Conservation (phyloP, 2,329 filamentous ascomycete species). For the Ustulina deusta region DNA sequence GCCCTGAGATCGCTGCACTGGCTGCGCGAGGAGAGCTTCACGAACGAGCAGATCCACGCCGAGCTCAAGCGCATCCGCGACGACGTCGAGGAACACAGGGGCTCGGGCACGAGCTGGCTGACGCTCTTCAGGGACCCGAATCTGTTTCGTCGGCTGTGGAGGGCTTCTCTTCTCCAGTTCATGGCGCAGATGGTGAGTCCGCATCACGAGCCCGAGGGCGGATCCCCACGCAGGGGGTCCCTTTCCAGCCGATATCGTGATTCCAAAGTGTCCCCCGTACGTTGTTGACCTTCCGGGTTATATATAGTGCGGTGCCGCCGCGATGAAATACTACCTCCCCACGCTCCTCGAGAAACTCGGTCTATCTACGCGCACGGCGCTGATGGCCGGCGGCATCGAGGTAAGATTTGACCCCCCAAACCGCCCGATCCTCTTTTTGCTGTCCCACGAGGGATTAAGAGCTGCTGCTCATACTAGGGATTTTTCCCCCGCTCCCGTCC, state of each 20-base stretch:
- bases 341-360: constrained; percentile 65
- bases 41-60: constrained; percentile 53
- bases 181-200: constrained; percentile 63
- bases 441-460: too few relatives aligned
- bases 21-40: constrained; percentile 61
- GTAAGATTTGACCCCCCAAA: constrained; percentile 4
- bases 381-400: constrained; percentile 67
- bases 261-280: background rate
- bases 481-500: background rate
- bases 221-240: background rate
- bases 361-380: constrained; percentile 59
- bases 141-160: constrained; percentile 66
- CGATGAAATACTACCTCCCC: constrained; percentile 71
- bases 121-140: constrained; percentile 62
- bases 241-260: background rate
- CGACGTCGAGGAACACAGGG: constrained; percentile 56
- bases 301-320: constrained; percentile 64
- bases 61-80: constrained; percentile 61
- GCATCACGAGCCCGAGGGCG: background rate
- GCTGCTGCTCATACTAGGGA: background rate
- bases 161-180: constrained; percentile 68
- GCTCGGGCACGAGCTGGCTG: constrained; percentile 56
- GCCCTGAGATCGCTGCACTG: constrained; percentile 60
- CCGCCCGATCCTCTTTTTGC: background rate
- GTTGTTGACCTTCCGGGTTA: background rate